Conservation (phyloP, 345 rosid genomes). For the Linum usitatissimum region DNA sequence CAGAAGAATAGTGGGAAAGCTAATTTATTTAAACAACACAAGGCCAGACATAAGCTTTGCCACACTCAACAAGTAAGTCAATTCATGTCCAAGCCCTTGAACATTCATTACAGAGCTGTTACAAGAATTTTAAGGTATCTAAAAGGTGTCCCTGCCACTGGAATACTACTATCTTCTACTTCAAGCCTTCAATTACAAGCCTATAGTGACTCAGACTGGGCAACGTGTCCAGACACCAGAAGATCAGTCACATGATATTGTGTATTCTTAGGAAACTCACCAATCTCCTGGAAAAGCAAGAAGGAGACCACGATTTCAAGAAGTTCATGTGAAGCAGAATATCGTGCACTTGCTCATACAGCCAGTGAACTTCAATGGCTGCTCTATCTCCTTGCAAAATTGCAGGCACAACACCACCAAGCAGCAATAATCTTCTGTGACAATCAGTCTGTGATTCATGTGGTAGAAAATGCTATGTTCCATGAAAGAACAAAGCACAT, state of each 20-base stretch:
- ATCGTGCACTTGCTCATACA: no score
- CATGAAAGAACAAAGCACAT: no score
- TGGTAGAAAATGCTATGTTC: no score
- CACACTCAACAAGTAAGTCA: neutral
- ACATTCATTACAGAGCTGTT: neutral
- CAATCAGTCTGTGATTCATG: no score
- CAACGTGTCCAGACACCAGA: neutral
- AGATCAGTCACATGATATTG: neutral
- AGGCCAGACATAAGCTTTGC: neutral
- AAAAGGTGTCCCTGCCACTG: neutral
- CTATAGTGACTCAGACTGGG: slow-evolving; percentile 1
- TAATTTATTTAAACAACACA: no score
- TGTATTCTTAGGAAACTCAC: neutral
- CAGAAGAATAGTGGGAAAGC: no score
- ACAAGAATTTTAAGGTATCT: neutral
- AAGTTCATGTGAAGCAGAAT: no score
- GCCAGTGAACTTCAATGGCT: no score
- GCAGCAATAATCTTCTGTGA: no score
- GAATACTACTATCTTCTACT: neutral
- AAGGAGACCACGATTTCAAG: neutral
- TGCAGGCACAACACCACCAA: no score
- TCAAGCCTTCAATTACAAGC: neutral
- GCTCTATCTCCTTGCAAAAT: no score
- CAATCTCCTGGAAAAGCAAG: neutral
- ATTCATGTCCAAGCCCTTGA: neutral